Conservation (phyloP, 176 grass and related monocot species). For the Raddia distichophylla region DNA sequence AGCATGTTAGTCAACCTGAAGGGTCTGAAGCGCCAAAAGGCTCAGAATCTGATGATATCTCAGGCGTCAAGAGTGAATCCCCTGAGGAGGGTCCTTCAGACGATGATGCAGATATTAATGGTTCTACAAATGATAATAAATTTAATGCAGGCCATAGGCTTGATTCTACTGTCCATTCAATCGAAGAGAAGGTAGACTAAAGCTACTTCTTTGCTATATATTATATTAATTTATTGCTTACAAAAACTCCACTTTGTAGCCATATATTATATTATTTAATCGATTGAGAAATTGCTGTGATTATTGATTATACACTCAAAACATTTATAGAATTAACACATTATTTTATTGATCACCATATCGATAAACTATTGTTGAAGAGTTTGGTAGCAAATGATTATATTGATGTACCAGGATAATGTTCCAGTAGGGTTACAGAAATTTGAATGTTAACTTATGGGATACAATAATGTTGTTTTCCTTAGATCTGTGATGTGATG, state of each 20-base stretch:
- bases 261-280: slow-evolving; percentile 23
- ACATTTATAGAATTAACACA: neutral
- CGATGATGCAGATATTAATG: slow-evolving; percentile 52
- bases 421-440: slow-evolving; percentile 2
- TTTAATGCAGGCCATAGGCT: slow-evolving; percentile 88
- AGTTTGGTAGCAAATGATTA: slow-evolving; percentile 14
- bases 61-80: slow-evolving; percentile 53
- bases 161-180: slow-evolving; percentile 95
- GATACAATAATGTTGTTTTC: neutral
- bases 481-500: neutral
- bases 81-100: slow-evolving; percentile 58
- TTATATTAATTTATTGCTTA: slow-evolving; percentile 25
- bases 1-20: slow-evolving; percentile 72
- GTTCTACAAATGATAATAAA: slow-evolving; percentile 45
- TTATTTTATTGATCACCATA: slow-evolving; percentile 18
- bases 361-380: neutral
- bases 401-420: neutral
- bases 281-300: slow-evolving; percentile 22
- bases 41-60: slow-evolving; percentile 68
- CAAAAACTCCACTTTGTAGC: slow-evolving; percentile 11
- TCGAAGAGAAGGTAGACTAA: slow-evolving; percentile 93
- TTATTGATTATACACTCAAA: too few relatives aligned
- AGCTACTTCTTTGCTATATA: slow-evolving; percentile 25
- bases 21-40: slow-evolving; percentile 48
- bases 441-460: neutral